Percentiles rank a stretch among this genome's conserved stretches.
These are phyloP conservation scores for Extremus antarcticus DNA, from an alignment of 495 filamentous ascomycete genomes.

Conservation along the genomic window DNA sequence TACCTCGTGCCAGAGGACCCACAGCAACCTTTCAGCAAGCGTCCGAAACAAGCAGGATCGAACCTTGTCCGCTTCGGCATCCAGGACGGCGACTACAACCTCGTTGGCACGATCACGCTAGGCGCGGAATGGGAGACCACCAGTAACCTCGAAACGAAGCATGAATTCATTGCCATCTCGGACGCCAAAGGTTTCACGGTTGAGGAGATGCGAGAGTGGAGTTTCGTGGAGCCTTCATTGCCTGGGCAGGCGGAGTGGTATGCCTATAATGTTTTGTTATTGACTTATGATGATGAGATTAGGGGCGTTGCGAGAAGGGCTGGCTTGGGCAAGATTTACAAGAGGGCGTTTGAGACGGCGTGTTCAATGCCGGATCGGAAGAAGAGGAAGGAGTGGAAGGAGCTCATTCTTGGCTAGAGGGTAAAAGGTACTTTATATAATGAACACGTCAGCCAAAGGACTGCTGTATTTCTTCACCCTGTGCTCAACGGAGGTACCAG, in stretches of 20 bases:
- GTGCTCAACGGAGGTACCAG: too few species aligned
- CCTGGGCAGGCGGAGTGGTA: conserved; percentile 21
- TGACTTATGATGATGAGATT: conserved; percentile 15
- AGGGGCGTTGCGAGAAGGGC: conserved; percentile 4
- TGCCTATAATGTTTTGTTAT: conserved; percentile 23
- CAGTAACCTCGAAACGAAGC: neutral
- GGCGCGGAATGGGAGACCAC: conserved; percentile 7
- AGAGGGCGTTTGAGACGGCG: conserved; percentile 16
- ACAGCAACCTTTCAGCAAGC: too few species aligned
- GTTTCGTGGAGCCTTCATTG: conserved; percentile 26
- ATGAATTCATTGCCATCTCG: conserved; percentile 28
- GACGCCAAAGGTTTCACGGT: conserved; percentile 27
- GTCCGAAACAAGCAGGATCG: too few species aligned
- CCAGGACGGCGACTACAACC: neutral
- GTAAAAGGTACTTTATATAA: too few species aligned
- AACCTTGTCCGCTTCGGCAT: conserved; percentile 1
- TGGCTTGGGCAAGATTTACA: conserved; percentile 24
- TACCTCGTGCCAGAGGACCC: too few species aligned
- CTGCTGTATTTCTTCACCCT: too few species aligned
- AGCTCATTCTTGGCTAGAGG: neutral
- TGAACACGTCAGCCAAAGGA: too few species aligned
- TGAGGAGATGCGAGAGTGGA: conserved; percentile 22
- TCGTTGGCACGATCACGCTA: neutral
- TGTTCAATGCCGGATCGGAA: neutral
- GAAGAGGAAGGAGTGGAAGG: neutral